Percentiles rank a stretch among this genome's conserved stretches.
These are phyloP conservation scores for Quillaja saponaria DNA, from an alignment of 306 rosid genomes.

Conservation along the genomic window DNA sequence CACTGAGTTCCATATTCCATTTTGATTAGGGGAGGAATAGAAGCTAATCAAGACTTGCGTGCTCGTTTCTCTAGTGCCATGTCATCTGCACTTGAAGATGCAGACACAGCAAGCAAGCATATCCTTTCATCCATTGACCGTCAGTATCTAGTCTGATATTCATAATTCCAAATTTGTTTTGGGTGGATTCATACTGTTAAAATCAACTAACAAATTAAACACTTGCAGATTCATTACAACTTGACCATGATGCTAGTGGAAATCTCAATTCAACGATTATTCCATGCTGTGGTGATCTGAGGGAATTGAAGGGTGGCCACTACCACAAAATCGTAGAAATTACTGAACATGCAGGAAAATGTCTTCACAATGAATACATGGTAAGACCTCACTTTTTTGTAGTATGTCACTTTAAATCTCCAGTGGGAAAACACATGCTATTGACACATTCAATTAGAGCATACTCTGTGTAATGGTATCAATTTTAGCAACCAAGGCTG, in stretches of 20 bases:
- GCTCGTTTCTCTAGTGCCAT: conserved; percentile 70
- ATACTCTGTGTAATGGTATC: no score
- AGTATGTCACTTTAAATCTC: background rate
- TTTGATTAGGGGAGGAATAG: conserved; percentile 69
- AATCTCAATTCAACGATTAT: conserved; percentile 75
- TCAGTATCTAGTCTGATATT: conserved; percentile 52
- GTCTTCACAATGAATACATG: conserved; percentile 78
- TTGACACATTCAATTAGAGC: no score
- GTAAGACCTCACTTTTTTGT: conserved; percentile 41
- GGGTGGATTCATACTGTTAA: background rate
- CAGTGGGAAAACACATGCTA: no score
- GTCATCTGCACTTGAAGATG: conserved; percentile 81
- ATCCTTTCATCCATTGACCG: conserved; percentile 78
- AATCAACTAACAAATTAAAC: conserved; percentile 31
- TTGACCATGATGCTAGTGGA: conserved; percentile 90
- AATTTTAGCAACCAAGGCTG: no score
- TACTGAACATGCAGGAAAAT: conserved; percentile 88
- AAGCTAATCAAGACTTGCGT: conserved; percentile 75
- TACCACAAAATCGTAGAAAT: conserved; percentile 87
- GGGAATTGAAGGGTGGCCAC: conserved; percentile 91
- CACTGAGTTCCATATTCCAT: conserved; percentile 14
- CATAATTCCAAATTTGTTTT: conserved; percentile 8
- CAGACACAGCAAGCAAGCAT: conserved; percentile 71
- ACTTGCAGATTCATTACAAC: conserved; percentile 86
- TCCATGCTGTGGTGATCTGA: conserved; percentile 89